These are phyloP conservation scores for Cystoisospora suis DNA, from an alignment of 169 alveolate species.

Conservation along the genomic window DNA sequence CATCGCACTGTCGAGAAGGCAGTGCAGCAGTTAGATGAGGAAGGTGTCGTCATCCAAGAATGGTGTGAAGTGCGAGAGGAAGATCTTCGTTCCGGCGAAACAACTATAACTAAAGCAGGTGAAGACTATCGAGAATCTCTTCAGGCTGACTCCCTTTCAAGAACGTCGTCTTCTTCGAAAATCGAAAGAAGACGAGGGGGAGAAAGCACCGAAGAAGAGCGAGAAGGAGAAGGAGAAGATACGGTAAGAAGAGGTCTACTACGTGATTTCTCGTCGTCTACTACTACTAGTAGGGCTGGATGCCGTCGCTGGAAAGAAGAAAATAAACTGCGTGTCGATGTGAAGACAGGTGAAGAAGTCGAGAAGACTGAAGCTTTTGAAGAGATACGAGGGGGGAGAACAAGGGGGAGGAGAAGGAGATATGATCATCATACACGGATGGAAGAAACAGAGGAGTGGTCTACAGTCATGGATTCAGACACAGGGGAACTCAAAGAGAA, in stretches of 20 bases:
- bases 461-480: neutral
- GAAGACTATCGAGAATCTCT: neutral
- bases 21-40: slow-evolving; percentile 40
- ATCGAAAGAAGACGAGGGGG: neutral
- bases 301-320: slow-evolving; percentile 22
- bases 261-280: neutral
- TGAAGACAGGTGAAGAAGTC: neutral
- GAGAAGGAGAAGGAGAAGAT: neutral
- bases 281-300: neutral
- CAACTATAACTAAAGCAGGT: neutral
- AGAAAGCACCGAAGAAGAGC: neutral
- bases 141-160: neutral
- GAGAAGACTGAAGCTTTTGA: neutral
- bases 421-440: neutral
- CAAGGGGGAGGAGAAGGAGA: slow-evolving; percentile 9
- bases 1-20: slow-evolving; percentile 54
- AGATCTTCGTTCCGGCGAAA: slow-evolving; percentile 9
- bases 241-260: neutral
- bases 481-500: neutral
- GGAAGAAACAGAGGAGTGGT: slow-evolving; percentile 32
- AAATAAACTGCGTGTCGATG: neutral
- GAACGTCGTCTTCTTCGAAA: no score
- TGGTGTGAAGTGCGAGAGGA: slow-evolving; percentile 34
- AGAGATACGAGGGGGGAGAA: slow-evolving; percentile 26
- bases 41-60: slow-evolving; percentile 35